phyloP scores from a whole-genome alignment of 257 asterid genomes.

The Jacaranda copaia region DNA sequence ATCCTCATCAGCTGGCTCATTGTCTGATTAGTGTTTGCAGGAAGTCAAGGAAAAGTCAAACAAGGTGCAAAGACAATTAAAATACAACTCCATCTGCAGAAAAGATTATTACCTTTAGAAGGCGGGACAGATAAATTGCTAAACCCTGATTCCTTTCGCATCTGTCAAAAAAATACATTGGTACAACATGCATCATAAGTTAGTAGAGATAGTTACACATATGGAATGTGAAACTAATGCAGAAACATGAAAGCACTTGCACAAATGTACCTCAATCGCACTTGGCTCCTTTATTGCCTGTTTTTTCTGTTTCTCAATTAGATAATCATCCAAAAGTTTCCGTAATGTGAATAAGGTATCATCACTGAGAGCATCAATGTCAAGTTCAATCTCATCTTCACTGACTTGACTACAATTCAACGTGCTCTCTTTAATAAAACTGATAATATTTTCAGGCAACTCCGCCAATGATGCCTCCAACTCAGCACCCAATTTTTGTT shows the following conservation, averaged over 20 bases:
- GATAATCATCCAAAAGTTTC: conserved; percentile 71
- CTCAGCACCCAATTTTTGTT: conserved; percentile 65
- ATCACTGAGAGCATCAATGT: conserved; percentile 70
- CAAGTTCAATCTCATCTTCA: conserved; percentile 93
- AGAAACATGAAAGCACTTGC: conserved; percentile 16
- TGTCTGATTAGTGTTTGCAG: conserved; percentile 45
- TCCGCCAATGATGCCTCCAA: conserved; percentile 68
- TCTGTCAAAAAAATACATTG: conserved; percentile 46
- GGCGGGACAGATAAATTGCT: conserved; percentile 60
- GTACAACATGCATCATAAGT: conserved; percentile 3
- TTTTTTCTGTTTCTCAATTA: conserved; percentile 55
- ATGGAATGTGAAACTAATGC: neutral
- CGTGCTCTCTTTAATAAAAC: conserved; percentile 68
- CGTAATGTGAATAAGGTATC: conserved; percentile 70
- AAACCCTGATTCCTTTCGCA: conserved; percentile 63
- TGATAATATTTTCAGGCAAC: conserved; percentile 75
- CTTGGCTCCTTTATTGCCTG: conserved; percentile 51
- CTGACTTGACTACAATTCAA: conserved; percentile 53
- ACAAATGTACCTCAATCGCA: conserved; percentile 62
- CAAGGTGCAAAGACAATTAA: conserved; percentile 16
- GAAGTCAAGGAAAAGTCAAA: conserved; percentile 7
- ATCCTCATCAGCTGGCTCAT: conserved; percentile 74
- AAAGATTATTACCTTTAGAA: conserved; percentile 55
- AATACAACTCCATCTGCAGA: conserved; percentile 18
- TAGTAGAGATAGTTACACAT: conserved; percentile 22